phyloP scores from a whole-genome alignment of 768 basidiomycete genomes.

The Tylopilus balloui region DNA sequence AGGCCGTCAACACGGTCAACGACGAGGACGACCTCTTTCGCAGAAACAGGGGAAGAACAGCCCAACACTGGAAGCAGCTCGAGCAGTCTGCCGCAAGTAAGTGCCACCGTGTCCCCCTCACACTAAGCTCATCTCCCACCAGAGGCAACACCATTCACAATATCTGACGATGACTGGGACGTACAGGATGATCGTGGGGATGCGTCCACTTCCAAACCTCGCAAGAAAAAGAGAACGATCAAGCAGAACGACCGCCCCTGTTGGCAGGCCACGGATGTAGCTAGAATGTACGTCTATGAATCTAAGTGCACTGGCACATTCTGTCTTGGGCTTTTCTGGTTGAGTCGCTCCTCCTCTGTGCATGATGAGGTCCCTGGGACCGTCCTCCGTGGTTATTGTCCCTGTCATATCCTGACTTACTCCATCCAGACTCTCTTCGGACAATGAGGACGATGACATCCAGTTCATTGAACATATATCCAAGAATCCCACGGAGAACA shows the following conservation, averaged over 20 bases:
- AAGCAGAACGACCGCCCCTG: constrained; percentile 30
- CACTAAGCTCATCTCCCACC: constrained; percentile 7
- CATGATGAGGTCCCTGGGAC: constrained; percentile 13
- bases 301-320: not conserved
- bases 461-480: constrained; percentile 38
- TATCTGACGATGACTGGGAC: constrained; percentile 25
- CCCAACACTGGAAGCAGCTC: constrained; percentile 55
- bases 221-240: constrained; percentile 37
- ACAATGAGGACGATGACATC: constrained; percentile 45
- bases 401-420: constrained; percentile 7
- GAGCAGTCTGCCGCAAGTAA: constrained; percentile 55
- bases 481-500: constrained; percentile 1
- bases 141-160: constrained; percentile 23
- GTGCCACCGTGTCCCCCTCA: constrained; percentile 8
- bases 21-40: constrained; percentile 72
- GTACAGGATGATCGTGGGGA: constrained; percentile 5
- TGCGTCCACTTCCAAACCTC: constrained; percentile 32
- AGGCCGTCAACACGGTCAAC: constrained; percentile 21
- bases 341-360: not conserved
- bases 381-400: constrained; percentile 8
- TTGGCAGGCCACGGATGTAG: constrained; percentile 41
- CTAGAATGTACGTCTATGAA: constrained; percentile 37
- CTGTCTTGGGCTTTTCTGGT: not conserved
- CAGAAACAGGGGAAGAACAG: constrained; percentile 55
- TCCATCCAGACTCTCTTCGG: constrained; percentile 31